Evolutionary conservation across 2,329 filamentous ascomycete genomes (phyloP).

Genomic region (Pseudocercospora fuligena): DNA sequence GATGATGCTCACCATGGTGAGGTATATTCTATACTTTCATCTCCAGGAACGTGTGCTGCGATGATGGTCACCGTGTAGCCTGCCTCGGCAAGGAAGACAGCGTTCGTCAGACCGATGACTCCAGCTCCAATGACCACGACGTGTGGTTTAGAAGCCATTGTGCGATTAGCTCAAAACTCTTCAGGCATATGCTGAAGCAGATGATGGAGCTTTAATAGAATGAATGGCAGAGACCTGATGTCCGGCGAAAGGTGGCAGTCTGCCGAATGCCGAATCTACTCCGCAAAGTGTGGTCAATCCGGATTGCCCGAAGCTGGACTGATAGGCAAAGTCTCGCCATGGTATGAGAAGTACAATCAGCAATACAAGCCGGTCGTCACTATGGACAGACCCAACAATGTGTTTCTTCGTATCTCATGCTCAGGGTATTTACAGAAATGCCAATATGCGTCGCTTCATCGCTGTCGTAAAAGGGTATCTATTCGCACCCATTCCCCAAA

Average conservation of each 20-base stretch:
- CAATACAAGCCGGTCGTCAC: neutral
- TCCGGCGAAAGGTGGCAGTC: neutral
- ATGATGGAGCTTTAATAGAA: neutral
- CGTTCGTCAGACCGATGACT: constrained; percentile 53
- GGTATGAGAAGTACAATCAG: neutral
- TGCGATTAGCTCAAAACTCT: neutral
- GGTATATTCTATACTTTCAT: constrained; percentile 49
- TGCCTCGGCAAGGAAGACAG: constrained; percentile 48
- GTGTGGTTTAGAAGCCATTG: constrained; percentile 10
- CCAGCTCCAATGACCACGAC: constrained; percentile 44
- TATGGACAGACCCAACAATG: neutral
- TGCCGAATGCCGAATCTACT: constrained; percentile 11
- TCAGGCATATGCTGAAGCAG: neutral
- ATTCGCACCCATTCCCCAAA: neutral
- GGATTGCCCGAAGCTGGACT: constrained; percentile 11
- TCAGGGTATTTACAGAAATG: constrained; percentile 23
- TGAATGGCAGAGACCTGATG: neutral
- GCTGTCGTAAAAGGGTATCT: constrained; percentile 11
- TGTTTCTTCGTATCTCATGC: constrained; percentile 9
- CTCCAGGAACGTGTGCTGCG: constrained; percentile 50
- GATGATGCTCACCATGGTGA: constrained; percentile 45
- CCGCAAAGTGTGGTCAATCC: neutral
- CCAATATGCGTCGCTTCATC: constrained; percentile 19
- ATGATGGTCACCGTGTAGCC: constrained; percentile 50
- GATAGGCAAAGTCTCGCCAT: constrained; percentile 5